Evolutionary conservation across 176 grass and related monocot genomes (phyloP).

Genomic region (Bonia amplexicaulis): DNA sequence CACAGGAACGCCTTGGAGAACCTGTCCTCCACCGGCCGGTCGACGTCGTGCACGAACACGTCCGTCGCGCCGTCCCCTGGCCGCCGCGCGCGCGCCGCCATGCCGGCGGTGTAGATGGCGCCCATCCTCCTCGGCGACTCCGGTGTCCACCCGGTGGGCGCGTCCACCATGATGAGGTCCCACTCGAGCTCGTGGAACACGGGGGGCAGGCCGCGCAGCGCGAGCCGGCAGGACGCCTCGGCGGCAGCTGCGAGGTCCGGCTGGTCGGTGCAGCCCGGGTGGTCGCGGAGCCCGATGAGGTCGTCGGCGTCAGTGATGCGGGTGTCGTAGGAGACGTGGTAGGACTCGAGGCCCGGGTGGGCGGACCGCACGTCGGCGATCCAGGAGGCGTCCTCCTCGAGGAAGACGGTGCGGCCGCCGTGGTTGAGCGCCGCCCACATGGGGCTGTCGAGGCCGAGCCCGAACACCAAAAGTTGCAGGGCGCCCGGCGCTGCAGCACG

Average conservation of each 20-base stretch:
- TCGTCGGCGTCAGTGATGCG: constrained; percentile 41
- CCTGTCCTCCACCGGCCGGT: constrained; percentile 57
- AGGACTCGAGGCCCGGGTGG: constrained; percentile 58
- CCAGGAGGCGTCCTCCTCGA: constrained; percentile 91
- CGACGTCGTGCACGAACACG: constrained; percentile 79
- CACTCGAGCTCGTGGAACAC: constrained; percentile 43
- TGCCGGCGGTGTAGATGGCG: constrained; percentile 80
- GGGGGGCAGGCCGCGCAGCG: constrained; percentile 26
- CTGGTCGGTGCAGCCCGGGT: constrained; percentile 21
- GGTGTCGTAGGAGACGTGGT: constrained; percentile 75
- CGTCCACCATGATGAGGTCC: constrained; percentile 87
- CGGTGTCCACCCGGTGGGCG: constrained; percentile 72
- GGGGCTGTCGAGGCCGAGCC: constrained; percentile 46
- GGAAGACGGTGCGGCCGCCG: constrained; percentile 82
- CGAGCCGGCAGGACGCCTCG: constrained; percentile 16
- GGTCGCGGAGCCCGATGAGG: constrained; percentile 23
- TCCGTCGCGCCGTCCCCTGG: constrained; percentile 35
- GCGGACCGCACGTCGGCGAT: constrained; percentile 36
- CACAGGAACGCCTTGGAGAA: constrained; percentile 73
- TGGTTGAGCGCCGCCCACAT: constrained; percentile 92
- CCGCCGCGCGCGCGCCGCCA: constrained; percentile 52
- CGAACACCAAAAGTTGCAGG: constrained; percentile 81
- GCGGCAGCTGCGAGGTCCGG: constrained; percentile 20
- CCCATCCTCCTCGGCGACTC: constrained; percentile 63
- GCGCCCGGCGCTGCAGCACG: constrained; percentile 38